Conservation (phyloP, 495 filamentous ascomycete genomes). For the Platismatia glauca region DNA sequence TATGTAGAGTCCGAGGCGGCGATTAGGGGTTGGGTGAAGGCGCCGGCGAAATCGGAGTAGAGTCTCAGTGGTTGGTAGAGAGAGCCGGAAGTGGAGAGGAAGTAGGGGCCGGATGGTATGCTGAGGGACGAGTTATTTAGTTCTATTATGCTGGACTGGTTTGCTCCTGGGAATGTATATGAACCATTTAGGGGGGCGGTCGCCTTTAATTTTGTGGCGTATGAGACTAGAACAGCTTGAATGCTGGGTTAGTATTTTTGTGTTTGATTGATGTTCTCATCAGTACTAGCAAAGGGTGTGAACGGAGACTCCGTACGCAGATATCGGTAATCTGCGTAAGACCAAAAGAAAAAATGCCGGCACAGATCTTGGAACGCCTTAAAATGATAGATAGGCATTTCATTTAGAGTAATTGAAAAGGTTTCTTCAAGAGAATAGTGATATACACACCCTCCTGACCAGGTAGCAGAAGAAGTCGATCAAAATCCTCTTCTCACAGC, state of each 20-base stretch:
- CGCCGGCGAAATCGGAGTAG: constrained; percentile 39
- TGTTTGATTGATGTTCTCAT: background rate
- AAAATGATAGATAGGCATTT: background rate
- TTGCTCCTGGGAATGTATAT: constrained; percentile 3
- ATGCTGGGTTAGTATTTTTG: background rate
- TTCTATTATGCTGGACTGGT: background rate
- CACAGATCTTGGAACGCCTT: background rate
- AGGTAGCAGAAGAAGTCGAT: background rate
- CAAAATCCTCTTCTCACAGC: background rate
- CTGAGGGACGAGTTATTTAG: background rate
- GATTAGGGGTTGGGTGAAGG: constrained; percentile 33
- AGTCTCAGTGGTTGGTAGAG: constrained; percentile 40
- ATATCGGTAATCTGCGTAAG: background rate
- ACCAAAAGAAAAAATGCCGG: background rate
- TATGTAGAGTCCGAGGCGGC: constrained; percentile 25
- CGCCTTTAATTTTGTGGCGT: background rate
- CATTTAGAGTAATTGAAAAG: background rate
- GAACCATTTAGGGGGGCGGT: background rate
- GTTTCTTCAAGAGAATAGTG: background rate
- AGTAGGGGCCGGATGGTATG: constrained; percentile 41
- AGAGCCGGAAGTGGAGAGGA: constrained; percentile 32
- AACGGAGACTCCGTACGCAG: background rate
- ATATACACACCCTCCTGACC: background rate
- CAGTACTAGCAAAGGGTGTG: background rate
- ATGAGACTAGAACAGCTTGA: constrained; percentile 6